Base-by-base conservation (phyloP, 129 eudicot species). In the Pulicaria dysenterica region DNA sequence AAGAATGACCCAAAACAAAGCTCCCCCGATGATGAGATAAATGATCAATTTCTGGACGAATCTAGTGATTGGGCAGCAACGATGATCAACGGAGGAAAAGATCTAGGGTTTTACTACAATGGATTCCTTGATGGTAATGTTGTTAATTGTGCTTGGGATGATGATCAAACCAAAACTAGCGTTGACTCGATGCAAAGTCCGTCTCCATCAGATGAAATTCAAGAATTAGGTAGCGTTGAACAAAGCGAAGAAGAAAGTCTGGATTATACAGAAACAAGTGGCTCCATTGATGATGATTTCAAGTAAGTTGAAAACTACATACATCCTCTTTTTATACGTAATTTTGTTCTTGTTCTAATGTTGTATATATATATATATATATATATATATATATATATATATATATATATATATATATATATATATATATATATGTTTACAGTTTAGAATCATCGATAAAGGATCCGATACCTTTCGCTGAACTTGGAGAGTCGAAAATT, bases 251-350 rank as follows among this genome's bases (percentile, higher is more conserved):
- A 69, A 14, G 42, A 8, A 31, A 61, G 42, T 17, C 51, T 42
- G 10, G 80, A 75, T 70, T 78, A 69, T 8, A 73, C 65, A 8
- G 72, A 71, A 38, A 24, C 70, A 58, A 65, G 61, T 37, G 63
- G 54, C 14, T 14, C 67, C 13, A 17, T 42, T 37, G 79, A 15
- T 31, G 84, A 81, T 61, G 77, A 24, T 24, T 69, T 61, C 67
- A 72, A 49, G 83, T 78, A 40, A 53, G 73, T 38, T 66, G 58
- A 9, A 77, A 78, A 48, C 61, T 82, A 11, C 74, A 80, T 86
- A 81, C 78, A 5, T 36, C 5, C 16, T 49, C 42, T 34, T 3
- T 49, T 14, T 58, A 4, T 58, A 5, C 10, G 9, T 7, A 8
- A 56, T 24, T 0, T 8, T 46, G 42, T 56, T 8, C 61, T 15